These are phyloP conservation scores for Tuber melanosporum DNA, from an alignment of 495 filamentous ascomycete species.

Conservation along the genomic window DNA sequence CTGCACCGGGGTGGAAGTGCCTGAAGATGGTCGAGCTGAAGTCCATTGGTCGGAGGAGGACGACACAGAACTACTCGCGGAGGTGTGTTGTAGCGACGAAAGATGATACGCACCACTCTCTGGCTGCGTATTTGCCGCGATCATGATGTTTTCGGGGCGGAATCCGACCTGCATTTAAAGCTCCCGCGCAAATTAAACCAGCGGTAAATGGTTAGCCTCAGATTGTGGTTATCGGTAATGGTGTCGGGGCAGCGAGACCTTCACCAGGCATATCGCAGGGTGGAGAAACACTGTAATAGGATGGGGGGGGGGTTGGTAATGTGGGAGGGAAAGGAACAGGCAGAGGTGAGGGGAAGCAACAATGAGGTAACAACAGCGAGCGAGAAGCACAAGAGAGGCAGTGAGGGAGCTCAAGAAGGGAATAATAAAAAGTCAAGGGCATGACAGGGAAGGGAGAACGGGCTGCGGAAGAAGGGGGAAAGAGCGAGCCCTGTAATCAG, in stretches of 20 bases:
- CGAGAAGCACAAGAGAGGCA: not conserved
- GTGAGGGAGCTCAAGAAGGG: conserved; percentile 1
- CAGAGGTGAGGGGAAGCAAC: conserved; percentile 1
- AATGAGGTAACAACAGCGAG: not conserved
- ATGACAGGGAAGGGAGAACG: conserved; percentile 8
- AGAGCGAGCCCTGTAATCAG: conserved; percentile 22
- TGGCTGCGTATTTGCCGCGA: conserved; percentile 38
- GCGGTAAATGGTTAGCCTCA: conserved; percentile 29
- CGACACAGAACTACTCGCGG: conserved; percentile 26
- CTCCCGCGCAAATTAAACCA: conserved; percentile 27
- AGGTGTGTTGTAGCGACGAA: conserved; percentile 36
- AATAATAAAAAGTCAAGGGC: conserved; percentile 1
- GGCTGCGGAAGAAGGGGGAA: conserved; percentile 18
- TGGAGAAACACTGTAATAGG: not conserved
- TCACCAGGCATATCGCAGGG: conserved; percentile 5
- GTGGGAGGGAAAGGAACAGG: not conserved
- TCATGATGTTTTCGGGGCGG: conserved; percentile 43
- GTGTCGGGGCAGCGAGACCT: conserved; percentile 24
- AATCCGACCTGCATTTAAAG: conserved; percentile 41
- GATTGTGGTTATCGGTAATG: conserved; percentile 25
- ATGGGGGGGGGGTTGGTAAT: not conserved
- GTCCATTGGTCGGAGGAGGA: conserved; percentile 33
- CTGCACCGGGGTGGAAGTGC: conserved; percentile 30
- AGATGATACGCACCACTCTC: conserved; percentile 39
- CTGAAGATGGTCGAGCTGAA: conserved; percentile 26